phyloP scores from a whole-genome alignment of 257 asterid genomes.

The Fraxinus excelsior region DNA sequence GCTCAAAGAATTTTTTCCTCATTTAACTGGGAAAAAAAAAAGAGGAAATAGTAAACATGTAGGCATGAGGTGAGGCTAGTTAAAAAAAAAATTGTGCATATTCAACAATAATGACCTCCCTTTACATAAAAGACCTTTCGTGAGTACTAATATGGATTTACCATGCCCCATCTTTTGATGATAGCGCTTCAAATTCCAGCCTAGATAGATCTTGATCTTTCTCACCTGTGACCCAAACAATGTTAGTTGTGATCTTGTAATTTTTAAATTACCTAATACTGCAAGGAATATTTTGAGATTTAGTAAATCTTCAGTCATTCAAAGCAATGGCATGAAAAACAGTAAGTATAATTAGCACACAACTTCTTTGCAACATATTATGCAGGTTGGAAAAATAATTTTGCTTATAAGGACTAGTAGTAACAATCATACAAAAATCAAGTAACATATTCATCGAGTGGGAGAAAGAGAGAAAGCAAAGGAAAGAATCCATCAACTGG shows the following conservation, averaged over 20 bases:
- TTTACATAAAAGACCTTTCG: neutral
- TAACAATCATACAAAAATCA: neutral
- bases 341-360: neutral
- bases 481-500: neutral
- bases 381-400: neutral
- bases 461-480: neutral
- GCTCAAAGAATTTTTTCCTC: neutral
- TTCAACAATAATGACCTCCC: neutral
- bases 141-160: slow-evolving; percentile 32
- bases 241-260: neutral
- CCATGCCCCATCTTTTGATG: slow-evolving; percentile 88
- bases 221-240: slow-evolving; percentile 43
- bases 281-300: neutral
- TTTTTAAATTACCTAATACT: neutral
- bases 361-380: neutral
- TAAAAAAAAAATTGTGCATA: neutral
- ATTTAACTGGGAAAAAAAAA: neutral
- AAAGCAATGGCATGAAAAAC: neutral
- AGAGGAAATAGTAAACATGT: slow-evolving; percentile 2
- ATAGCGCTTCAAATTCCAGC: slow-evolving; percentile 83
- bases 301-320: neutral
- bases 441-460: neutral
- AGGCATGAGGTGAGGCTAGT: neutral
- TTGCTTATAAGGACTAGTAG: neutral
- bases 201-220: slow-evolving; percentile 42